phyloP scores from a whole-genome alignment of 2,329 filamentous ascomycete genomes.

The Neobulgaria alba region DNA sequence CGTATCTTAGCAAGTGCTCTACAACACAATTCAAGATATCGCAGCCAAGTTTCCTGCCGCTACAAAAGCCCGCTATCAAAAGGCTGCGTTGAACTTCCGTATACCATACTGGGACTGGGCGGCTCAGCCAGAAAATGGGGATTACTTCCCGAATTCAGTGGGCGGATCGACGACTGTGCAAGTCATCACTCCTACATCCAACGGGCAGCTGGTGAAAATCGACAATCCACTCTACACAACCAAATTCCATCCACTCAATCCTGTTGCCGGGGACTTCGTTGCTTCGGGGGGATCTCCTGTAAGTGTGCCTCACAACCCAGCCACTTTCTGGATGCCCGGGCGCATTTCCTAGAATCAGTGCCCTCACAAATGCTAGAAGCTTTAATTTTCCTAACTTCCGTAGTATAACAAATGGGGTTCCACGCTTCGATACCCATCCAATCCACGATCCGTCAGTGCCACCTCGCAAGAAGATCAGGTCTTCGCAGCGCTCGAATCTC shows the following conservation, averaged over 20 bases:
- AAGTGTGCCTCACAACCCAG: neutral
- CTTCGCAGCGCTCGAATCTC: slow-evolving; percentile 14
- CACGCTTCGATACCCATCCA: slow-evolving; percentile 20
- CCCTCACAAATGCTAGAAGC: slow-evolving; percentile 1
- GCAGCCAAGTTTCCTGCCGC: slow-evolving; percentile 40
- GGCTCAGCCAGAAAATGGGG: slow-evolving; percentile 30
- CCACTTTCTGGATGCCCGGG: no score
- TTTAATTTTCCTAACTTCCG: neutral
- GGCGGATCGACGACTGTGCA: slow-evolving; percentile 12
- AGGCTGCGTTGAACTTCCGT: slow-evolving; percentile 33
- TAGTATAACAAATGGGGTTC: slow-evolving; percentile 17
- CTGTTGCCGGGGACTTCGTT: slow-evolving; percentile 18
- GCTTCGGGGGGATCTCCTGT: slow-evolving; percentile 7
- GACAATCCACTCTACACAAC: slow-evolving; percentile 55
- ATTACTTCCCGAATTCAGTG: slow-evolving; percentile 34
- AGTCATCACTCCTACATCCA: slow-evolving; percentile 19
- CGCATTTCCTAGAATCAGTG: neutral
- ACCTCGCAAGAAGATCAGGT: slow-evolving; percentile 17
- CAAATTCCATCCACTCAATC: slow-evolving; percentile 46
- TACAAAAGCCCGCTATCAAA: slow-evolving; percentile 37
- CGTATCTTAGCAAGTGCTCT: slow-evolving; percentile 44
- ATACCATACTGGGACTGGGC: slow-evolving; percentile 43
- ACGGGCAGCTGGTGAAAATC: slow-evolving; percentile 49
- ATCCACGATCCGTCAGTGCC: slow-evolving; percentile 10
- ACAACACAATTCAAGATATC: slow-evolving; percentile 35